Evolutionary conservation across 1,284 basidiomycete genomes (phyloP), one percentile per base, ranked within the genome.

Genomic region (Sporisorium exsertum): DNA sequence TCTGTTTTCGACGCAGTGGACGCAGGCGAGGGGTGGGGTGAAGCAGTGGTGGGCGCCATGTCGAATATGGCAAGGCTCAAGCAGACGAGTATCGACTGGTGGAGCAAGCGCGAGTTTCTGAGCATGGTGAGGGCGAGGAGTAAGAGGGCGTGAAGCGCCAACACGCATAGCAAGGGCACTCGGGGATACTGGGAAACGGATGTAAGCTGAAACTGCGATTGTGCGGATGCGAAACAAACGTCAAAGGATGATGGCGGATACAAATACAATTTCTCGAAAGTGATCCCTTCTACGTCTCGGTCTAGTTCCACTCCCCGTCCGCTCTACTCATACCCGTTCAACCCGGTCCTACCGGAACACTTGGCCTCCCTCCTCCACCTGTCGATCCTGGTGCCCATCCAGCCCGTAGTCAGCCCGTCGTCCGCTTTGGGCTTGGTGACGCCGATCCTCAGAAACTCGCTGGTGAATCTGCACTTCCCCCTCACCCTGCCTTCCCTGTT

Each of bases 371-470:
- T 15, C 4, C 61, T 37, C 74, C 74, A 77, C 13, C 5, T 1
- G 20, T 64, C 46, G 45, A 77, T 65, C 3, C 69, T 8, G 5
- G 3, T 58, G 7, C 46, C 56, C 69, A 77, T 72, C 69, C 69
- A 77, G 16, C 74, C 74, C 1, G 68, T 69, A 0, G 62, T 64
- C 16, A 66, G 18, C 10, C n/a, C 47, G 13, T 51, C 33, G 0
- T 35, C 8, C 10, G 43, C 3, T 0, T 68, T 46, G 2, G 74
- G 69, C 43, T 72, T 63, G 10, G 53, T 59, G 8, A 65, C 9
- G 13, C 74, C 74, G 32, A 77, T 72, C 6, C 69, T 8, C 8
- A 77, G 15, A 27, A 68, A 69, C 7, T 72, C 62, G 5, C 18
- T 24, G 9, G 65, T 72, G 12, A 47, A 72, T 12, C 74, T 49